Evolutionary conservation across 495 filamentous ascomycete genomes (phyloP), one percentile per base, ranked within the genome.

Genomic region (Penicillium paradoxum): DNA sequence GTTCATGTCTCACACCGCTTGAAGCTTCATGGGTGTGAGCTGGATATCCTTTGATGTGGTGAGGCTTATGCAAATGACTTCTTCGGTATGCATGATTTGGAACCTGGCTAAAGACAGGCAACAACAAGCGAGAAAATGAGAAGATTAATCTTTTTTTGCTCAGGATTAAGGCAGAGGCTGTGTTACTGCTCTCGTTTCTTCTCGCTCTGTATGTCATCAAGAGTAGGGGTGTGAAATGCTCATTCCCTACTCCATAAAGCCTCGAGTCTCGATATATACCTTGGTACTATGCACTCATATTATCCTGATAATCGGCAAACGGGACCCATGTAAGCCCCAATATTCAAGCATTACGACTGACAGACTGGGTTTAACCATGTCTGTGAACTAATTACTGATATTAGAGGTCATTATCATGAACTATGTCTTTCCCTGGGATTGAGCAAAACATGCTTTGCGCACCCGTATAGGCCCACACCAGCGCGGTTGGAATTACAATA

Each of bases 1-100:
- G 34, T 24, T 18, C 13, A 3, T 45, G 46, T 46, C 45, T 58
- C 22, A 55, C 41, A 55, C 34, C 46, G 56, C 51, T 55, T 50
- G 29, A 36, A 30, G 3, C 8, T 41, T 41, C 25, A 22, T 19
- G 22, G 19, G 3, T 27, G 25, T 30, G n/a, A 25, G 5, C 9
- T 48, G 19, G 21, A 7, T n/a, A 7, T 25, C 48, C 36, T 25
- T 33, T 30, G 13, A 18, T 11, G 21, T 27, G 2, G 15, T 21
- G 15, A 29, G 3, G 6, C 8, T n/a, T 25, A 8, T 34, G 18
- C 9, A 25, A 25, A 32, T 34, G 33, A 17, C 7, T 22, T 30
- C 22, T 2, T 51, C 14, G 2, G 15, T 33, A 27, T 27, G 19
- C 49, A 25, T 5, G 14, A 4, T 27, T 21, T 43, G 49, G 29